Evolutionary conservation across 345 rosid genomes (phyloP).

Genomic region (Ailanthus altissimus): DNA sequence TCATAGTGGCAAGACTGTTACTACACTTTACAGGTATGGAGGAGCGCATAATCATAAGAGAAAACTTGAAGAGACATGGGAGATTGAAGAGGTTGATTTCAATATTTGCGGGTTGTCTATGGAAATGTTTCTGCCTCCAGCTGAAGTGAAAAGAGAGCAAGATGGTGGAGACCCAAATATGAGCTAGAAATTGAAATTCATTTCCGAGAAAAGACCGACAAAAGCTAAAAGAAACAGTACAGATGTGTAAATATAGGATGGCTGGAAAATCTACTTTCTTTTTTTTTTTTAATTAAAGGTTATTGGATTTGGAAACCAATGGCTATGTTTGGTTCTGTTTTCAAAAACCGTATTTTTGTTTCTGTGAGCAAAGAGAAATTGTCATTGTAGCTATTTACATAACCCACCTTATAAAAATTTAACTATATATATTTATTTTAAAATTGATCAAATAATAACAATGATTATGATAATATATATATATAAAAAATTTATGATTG

Average conservation of each 20-base stretch:
- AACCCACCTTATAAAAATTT: too few relatives aligned
- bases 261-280: neutral
- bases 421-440: too few relatives aligned
- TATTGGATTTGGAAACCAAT: too few relatives aligned
- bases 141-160: constrained; percentile 65
- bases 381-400: too few relatives aligned
- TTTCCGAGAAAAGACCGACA: too few relatives aligned
- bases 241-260: constrained; percentile 9
- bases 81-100: constrained; percentile 90
- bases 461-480: too few relatives aligned
- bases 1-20: constrained; percentile 65
- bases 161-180: constrained; percentile 28
- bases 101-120: constrained; percentile 71
- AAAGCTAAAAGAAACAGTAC: neutral
- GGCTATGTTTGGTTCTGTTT: too few relatives aligned
- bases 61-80: constrained; percentile 84
- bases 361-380: too few relatives aligned
- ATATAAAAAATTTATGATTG: too few relatives aligned
- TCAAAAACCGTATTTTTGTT: too few relatives aligned
- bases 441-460: too few relatives aligned
- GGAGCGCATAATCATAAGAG: constrained; percentile 64
- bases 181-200: neutral
- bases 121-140: constrained; percentile 86
- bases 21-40: constrained; percentile 67
- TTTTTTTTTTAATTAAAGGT: neutral